Conservation (phyloP, 257 asterid species). For the Eucommia ulmoides region DNA sequence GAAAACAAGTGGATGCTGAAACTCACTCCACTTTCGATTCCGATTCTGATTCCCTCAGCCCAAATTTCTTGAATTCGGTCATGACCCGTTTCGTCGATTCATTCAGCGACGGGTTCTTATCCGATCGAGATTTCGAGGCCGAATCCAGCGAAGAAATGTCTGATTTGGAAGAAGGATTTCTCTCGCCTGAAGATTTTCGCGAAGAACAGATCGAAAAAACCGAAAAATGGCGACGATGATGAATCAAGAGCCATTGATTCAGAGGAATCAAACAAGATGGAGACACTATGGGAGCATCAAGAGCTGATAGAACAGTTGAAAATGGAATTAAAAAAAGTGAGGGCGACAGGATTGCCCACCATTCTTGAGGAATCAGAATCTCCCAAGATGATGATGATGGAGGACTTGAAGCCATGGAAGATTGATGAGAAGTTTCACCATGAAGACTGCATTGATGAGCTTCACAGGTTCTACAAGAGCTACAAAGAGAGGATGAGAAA, state of each 20-base stretch:
- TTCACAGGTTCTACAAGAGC: constrained; percentile 71
- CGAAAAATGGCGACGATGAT: not conserved
- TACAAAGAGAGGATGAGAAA: constrained; percentile 79
- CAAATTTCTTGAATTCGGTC: not conserved
- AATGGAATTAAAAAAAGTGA: constrained; percentile 72
- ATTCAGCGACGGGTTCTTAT: not conserved
- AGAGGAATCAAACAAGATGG: not conserved
- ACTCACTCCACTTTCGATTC: not conserved
- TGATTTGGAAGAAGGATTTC: not conserved
- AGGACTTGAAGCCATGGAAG: constrained; percentile 86
- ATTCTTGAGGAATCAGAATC: constrained; percentile 82
- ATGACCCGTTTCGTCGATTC: no score
- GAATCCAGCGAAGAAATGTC: not conserved
- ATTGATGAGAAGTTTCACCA: constrained; percentile 59
- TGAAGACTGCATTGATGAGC: constrained; percentile 67
- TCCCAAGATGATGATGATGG: constrained; percentile 39
- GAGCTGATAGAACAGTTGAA: constrained; percentile 86
- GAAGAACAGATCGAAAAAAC: no score
- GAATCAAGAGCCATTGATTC: not conserved
- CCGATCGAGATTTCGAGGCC: not conserved
- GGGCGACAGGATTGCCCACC: constrained; percentile 86
- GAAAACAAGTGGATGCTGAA: no score
- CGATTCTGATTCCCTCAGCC: not conserved
- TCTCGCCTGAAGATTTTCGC: not conserved
- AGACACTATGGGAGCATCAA: constrained; percentile 65